Conservation (phyloP, 2,329 filamentous ascomycete genomes). For the Botrytis galanthina region DNA sequence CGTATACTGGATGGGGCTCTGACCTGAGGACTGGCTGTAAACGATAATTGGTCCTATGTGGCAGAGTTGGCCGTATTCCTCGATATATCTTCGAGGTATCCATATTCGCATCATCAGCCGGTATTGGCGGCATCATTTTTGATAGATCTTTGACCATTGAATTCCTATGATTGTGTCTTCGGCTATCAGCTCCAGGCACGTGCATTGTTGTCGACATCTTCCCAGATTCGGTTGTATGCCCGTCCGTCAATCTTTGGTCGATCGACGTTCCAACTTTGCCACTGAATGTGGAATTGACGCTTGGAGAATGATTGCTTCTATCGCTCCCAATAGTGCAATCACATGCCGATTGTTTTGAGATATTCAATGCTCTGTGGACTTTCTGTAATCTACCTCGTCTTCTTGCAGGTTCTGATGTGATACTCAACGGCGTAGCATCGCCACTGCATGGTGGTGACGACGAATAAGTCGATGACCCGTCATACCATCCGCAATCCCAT, state of each 20-base stretch:
- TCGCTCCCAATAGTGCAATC: constrained; percentile 17
- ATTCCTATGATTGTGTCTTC: not conserved
- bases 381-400: constrained; percentile 18
- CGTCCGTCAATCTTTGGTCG: not conserved
- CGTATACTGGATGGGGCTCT: constrained; percentile 35
- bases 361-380: constrained; percentile 20
- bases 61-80: constrained; percentile 5
- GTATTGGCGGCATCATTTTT: not conserved
- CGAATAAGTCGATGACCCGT: constrained; percentile 23
- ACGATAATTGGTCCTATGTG: constrained; percentile 24
- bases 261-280: not conserved
- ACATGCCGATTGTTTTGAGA: constrained; percentile 24
- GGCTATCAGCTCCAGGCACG: not conserved
- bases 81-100: constrained; percentile 13
- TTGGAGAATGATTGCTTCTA: not conserved
- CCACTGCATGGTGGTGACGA: constrained; percentile 16
- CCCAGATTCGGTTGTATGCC: not conserved
- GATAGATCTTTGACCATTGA: not conserved
- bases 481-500: constrained; percentile 29
- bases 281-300: not conserved
- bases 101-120: constrained; percentile 14
- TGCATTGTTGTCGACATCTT: not conserved
- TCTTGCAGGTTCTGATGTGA: constrained; percentile 9
- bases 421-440: constrained; percentile 20
- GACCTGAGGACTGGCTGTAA: constrained; percentile 33